These are phyloP conservation scores for Lactarius vividus DNA, from an alignment of 768 basidiomycete species.

Conservation along the genomic window DNA sequence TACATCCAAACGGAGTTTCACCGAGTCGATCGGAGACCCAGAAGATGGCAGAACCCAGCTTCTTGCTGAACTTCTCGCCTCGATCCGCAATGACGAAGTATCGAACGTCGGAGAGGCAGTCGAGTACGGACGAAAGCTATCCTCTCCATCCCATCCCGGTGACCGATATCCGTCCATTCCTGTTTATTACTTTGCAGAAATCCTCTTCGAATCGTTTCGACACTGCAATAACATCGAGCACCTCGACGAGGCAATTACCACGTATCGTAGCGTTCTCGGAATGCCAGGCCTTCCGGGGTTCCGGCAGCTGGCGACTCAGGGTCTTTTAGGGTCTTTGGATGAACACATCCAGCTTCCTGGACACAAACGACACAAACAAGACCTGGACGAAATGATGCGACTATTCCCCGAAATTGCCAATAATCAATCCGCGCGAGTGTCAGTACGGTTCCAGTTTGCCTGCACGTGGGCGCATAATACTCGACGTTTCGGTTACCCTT, in stretches of 20 bases:
- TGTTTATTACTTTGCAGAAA: not conserved
- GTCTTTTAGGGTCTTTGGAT: not conserved
- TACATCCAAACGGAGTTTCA: not conserved
- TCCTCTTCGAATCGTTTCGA: not conserved
- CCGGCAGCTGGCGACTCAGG: not conserved
- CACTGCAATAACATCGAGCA: not conserved
- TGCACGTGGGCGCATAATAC: not conserved
- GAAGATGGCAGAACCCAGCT: not conserved
- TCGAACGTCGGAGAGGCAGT: not conserved
- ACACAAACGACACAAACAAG: not conserved
- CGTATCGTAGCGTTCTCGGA: not conserved
- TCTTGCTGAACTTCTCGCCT: not conserved
- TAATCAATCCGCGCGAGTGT: not conserved
- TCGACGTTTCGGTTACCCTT: not conserved
- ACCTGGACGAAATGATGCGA: conserved; percentile 4
- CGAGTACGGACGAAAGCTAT: not conserved
- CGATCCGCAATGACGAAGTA: not conserved
- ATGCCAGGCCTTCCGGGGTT: not conserved
- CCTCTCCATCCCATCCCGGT: not conserved
- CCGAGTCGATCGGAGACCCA: not conserved
- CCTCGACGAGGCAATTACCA: conserved; percentile 4
- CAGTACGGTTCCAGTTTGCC: not conserved
- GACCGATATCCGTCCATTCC: not conserved
- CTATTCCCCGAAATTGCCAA: not conserved
- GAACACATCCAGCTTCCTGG: not conserved